These are phyloP conservation scores for Trichoderma virens DNA, from an alignment of 495 filamentous ascomycete species.

Conservation along the genomic window DNA sequence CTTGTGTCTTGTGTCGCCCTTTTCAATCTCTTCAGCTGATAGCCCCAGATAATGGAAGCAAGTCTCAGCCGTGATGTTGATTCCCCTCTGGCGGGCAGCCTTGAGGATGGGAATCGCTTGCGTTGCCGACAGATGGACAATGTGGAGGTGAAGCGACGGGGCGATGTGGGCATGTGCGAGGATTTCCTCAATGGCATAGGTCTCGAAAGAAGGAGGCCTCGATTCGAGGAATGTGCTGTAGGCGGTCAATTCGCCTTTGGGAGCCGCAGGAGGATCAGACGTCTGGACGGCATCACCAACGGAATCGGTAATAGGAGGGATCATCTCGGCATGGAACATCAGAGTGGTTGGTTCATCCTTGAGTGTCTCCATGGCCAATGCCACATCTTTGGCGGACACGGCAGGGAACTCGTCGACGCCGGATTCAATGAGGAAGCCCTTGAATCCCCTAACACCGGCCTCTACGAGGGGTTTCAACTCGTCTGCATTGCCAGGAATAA, in stretches of 20 bases:
- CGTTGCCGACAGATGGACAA: conserved; percentile 88
- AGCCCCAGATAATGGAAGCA: conserved; percentile 98
- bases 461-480: conserved; percentile 76
- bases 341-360: conserved; percentile 71
- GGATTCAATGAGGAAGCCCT: conserved; percentile 95
- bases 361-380: conserved; percentile 69
- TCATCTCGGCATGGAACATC: conserved; percentile 99
- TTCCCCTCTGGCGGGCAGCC: conserved; percentile 64
- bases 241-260: conserved; percentile 64
- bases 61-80: conserved; percentile 93
- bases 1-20: conserved; percentile 93
- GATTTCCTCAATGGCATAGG: conserved; percentile 81
- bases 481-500: conserved; percentile 80
- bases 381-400: conserved; percentile 71
- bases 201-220: conserved; percentile 83
- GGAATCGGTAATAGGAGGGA: conserved; percentile 76
- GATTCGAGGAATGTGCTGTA: conserved; percentile 93
- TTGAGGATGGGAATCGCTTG: conserved; percentile 87
- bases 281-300: conserved; percentile 70
- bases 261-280: conserved; percentile 64
- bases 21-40: conserved; percentile 73
- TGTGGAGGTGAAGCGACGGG: conserved; percentile 79
- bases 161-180: conserved; percentile 72
- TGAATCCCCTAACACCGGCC: conserved; percentile 88
- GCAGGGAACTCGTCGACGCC: conserved; percentile 96